Conservation (phyloP, 352 stramenopile species). For the Globisporangium nunn region DNA sequence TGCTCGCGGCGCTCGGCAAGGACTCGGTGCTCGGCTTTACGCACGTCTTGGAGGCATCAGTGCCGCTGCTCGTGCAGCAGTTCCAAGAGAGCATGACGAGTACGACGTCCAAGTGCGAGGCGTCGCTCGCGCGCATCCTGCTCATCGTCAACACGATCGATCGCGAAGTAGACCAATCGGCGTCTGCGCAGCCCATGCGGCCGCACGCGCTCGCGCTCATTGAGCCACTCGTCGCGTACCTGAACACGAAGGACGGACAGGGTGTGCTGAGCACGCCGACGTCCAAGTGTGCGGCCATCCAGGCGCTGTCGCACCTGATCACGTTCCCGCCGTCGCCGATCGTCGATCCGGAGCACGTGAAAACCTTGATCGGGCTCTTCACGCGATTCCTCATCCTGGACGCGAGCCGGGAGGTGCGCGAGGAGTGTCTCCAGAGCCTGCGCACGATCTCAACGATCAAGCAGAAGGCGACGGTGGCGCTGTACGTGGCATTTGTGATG, state of each 20-base stretch:
- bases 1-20: conserved; percentile 58
- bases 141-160: conserved; percentile 80
- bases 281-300: conserved; percentile 54
- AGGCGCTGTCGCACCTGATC: conserved; percentile 65
- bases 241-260: conserved; percentile 24
- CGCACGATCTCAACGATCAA: conserved; percentile 70
- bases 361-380: conserved; percentile 69
- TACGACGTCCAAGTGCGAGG: conserved; percentile 61
- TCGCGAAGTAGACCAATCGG: conserved; percentile 75
- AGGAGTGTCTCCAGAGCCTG: conserved; percentile 57
- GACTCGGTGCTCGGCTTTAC: conserved; percentile 60
- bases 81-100: conserved; percentile 34
- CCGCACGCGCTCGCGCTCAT: conserved; percentile 54
- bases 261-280: conserved; percentile 23
- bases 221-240: conserved; percentile 47
- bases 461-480: conserved; percentile 35
- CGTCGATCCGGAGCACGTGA: conserved; percentile 49
- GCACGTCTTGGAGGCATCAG: conserved; percentile 59
- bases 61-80: conserved; percentile 61
- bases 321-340: conserved; percentile 77
- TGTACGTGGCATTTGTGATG: conserved; percentile 68
- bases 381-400: conserved; percentile 65
- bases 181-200: conserved; percentile 61
- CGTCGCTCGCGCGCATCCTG: conserved; percentile 51
- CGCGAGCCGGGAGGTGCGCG: conserved; percentile 48